Base-by-base conservation (phyloP, 768 basidiomycete species). In the Inosperma sp. region DNA sequence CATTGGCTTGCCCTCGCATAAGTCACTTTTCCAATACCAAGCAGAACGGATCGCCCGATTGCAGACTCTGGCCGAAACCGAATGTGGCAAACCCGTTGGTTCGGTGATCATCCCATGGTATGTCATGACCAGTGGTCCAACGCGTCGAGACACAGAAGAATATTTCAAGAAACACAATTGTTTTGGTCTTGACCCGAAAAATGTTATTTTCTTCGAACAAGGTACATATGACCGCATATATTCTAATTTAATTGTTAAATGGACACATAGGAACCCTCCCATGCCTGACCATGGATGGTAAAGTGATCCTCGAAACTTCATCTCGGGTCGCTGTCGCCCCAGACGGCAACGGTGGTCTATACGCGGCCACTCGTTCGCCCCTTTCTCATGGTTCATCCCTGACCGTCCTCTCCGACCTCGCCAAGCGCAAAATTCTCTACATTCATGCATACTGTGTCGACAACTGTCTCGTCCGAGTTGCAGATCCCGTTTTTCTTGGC, bases 61-160 rank as follows among this genome's bases (percentile, higher is more conserved):
- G 49, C 89, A 95, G 68, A 72, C 72, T 26, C 65, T 95, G 46
- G 93, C 92, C 0, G 84, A 81, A 64, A 64, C 76, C 30, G 72
- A 79, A 54, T 65, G 60, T 42, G 64, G 68, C 31, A 82, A 82
- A 60, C 68, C 78, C 13, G 64, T 69, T 14, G 81, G 79, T 42
- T 79, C 81, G 1, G 88, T 91, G 47, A 67, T 81, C 46, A 82
- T 98, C 50, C 90, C 91, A 30, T 98, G 96, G 96, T 98, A 97
- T 72, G 83, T 99, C 62, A 99, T 99, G 96, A 98, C 95, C 50
- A 93, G 90, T 63, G 94, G 94, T 19, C 96, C 95, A 31, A 99
- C 96, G 29, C 82, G 93, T 57, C 74, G 70, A 33, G 88, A 86
- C 29, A 98, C 96, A 19, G 88, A 91, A 67, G 72, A 71, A 22